Evolutionary conservation across 352 stramenopile genomes (phyloP).

Genomic region (Globisporangium abappressorium): DNA sequence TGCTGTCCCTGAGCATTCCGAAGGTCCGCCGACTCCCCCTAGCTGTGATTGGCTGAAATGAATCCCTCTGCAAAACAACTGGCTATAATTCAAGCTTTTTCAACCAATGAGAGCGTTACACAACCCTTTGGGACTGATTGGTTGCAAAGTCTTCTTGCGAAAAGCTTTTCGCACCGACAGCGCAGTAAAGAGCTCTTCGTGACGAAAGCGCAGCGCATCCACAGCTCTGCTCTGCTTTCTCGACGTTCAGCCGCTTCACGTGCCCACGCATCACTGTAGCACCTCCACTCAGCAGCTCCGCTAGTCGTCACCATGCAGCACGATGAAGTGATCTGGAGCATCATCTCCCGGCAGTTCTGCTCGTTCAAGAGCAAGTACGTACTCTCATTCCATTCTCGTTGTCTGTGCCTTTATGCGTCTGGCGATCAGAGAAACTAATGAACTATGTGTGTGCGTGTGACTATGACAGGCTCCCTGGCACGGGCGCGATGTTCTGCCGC

Average conservation of each 20-base stretch:
- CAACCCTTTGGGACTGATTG: constrained; percentile 16
- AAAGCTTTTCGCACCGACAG: constrained; percentile 13
- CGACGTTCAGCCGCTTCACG: neutral
- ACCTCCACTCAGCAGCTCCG: neutral
- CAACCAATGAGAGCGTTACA: neutral
- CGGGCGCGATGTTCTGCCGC: constrained; percentile 96
- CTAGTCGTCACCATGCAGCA: constrained; percentile 79
- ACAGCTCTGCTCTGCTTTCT: neutral
- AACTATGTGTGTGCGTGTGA: neutral
- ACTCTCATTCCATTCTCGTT: neutral
- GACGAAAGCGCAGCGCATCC: neutral
- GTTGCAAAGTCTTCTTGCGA: constrained; percentile 14
- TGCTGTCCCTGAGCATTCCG: neutral
- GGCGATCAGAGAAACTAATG: neutral
- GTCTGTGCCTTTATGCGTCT: neutral
- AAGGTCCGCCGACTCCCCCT: neutral
- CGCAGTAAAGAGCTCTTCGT: constrained; percentile 3
- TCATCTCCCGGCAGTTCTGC: constrained; percentile 99
- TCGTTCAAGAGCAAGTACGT: constrained; percentile 97
- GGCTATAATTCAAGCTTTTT: neutral
- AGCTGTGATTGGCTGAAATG: constrained; percentile 3
- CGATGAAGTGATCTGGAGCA: constrained; percentile 99
- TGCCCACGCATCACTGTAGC: neutral
- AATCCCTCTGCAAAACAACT: neutral
- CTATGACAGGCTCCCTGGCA: constrained; percentile 46